Conservation (phyloP, 1,284 basidiomycete genomes). For the Microbotryum saponariae region DNA sequence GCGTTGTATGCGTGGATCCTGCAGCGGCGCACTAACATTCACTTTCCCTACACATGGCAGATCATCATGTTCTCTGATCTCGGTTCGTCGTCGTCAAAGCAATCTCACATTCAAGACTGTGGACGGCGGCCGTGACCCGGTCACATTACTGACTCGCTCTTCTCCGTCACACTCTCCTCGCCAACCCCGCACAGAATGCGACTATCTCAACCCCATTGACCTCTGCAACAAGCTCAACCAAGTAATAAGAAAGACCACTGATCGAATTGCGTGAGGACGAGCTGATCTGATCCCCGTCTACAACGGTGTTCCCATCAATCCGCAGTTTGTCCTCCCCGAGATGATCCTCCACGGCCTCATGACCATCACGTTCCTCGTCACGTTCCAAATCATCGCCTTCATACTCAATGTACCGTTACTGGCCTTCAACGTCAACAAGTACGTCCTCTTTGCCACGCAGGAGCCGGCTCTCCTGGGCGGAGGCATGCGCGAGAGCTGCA, state of each 20-base stretch:
- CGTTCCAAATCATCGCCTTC: slow-evolving; percentile 92
- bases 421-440: slow-evolving; percentile 92
- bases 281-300: background rate
- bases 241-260: slow-evolving; percentile 46
- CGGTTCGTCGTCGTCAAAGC: slow-evolving; percentile 38
- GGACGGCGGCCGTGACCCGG: too few relatives aligned
- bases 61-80: slow-evolving; percentile 99
- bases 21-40: too few relatives aligned
- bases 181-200: slow-evolving; percentile 35
- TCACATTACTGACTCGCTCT: too few relatives aligned
- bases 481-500: background rate
- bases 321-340: slow-evolving; percentile 92
- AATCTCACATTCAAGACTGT: background rate
- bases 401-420: slow-evolving; percentile 84
- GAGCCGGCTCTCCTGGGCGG: background rate
- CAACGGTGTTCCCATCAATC: background rate
- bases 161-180: background rate
- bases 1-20: too few relatives aligned
- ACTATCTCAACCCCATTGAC: slow-evolving; percentile 99
- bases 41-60: slow-evolving; percentile 45
- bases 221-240: slow-evolving; percentile 99
- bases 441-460: slow-evolving; percentile 39
- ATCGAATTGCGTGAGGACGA: too few relatives aligned
- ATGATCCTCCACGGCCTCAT: slow-evolving; percentile 90
- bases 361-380: slow-evolving; percentile 71